Evolutionary conservation across 1,284 basidiomycete species (phyloP), one percentile per base, ranked within the genome.

Genomic region (Boletus smithii): DNA sequence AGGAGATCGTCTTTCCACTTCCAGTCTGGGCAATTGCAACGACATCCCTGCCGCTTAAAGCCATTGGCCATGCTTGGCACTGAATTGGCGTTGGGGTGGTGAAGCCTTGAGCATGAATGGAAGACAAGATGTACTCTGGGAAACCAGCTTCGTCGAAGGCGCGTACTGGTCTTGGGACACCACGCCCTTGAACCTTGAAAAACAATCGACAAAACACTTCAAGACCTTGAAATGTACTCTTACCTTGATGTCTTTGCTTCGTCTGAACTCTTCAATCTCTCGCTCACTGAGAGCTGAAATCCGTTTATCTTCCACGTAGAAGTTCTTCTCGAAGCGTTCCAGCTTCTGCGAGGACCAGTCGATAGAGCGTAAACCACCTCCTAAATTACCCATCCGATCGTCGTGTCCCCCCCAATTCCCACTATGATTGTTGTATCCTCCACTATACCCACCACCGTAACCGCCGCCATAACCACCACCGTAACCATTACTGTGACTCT

Each of bases 61-160:
- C 94, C 91, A 97, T 97, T 1, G 95, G 95, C 95, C 95, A 98
- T 10, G 95, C 91, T 69, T 99, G 95, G 64, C 94, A 95, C 70
- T 99, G 95, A 64, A 99, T 98, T 45, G 97, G 84, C 3, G 94
- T 94, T 0, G 95, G 95, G 4, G 79, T 69, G 38, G 79, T 70
- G 73, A 99, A 99, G 44, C 95, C 95, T 72, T 97, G 92, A 24
- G 91, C 90, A 56, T 81, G 85, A 69, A 99, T 95, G 51, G 95
- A 93, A 46, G 81, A 73, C 83, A 97, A 83, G 57, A 99, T 83
- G 70, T 98, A 98, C 60, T 97, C 93, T 31, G 95, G 95, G 74
- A 95, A 95, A 49, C 91, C 94, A 58, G 87, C 84, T 73, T 99
- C 95, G 47, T 97, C 93, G 65, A 99, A 99, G 36, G 83, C 81